Conservation (phyloP, 257 asterid species). For the Solanum sitiens region DNA sequence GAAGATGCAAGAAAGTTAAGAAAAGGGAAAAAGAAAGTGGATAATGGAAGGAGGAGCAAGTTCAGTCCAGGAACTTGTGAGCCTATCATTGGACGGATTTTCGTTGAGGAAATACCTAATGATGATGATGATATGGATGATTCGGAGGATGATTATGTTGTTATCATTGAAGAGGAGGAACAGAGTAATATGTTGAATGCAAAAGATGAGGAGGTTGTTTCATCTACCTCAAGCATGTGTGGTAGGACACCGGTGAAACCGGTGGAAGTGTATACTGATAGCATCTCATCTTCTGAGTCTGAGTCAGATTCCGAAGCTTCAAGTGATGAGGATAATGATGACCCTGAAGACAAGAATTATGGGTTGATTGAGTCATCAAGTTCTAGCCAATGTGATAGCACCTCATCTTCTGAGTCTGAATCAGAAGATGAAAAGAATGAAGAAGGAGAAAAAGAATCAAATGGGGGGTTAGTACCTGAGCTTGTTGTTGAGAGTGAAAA, state of each 20-base stretch:
- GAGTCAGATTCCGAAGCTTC: not conserved
- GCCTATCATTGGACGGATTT: too few relatives aligned
- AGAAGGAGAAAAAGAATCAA: not conserved
- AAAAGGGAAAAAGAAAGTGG: not conserved
- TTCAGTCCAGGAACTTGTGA: too few relatives aligned
- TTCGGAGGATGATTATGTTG: not conserved
- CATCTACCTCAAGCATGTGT: not conserved
- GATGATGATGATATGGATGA: too few relatives aligned
- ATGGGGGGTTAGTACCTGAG: not conserved
- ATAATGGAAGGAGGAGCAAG: not conserved
- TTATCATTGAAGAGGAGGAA: not conserved
- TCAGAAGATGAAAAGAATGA: not conserved
- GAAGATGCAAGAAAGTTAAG: not conserved
- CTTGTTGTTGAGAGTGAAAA: not conserved
- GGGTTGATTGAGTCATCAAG: not conserved
- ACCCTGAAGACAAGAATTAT: not conserved
- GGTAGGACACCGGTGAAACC: not conserved
- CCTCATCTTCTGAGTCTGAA: not conserved
- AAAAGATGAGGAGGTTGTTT: not conserved
- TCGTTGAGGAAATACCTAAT: too few relatives aligned
- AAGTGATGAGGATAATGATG: conserved; percentile 11
- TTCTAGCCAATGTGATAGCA: not conserved
- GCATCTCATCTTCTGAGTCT: not conserved
- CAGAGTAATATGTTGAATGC: not conserved
- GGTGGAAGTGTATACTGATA: not conserved